A percentile compares a stretch with the other conserved stretches of the same genome.
phyloP scores from a whole-genome alignment of 345 rosid genomes.

The Eucalyptus viminalis region DNA sequence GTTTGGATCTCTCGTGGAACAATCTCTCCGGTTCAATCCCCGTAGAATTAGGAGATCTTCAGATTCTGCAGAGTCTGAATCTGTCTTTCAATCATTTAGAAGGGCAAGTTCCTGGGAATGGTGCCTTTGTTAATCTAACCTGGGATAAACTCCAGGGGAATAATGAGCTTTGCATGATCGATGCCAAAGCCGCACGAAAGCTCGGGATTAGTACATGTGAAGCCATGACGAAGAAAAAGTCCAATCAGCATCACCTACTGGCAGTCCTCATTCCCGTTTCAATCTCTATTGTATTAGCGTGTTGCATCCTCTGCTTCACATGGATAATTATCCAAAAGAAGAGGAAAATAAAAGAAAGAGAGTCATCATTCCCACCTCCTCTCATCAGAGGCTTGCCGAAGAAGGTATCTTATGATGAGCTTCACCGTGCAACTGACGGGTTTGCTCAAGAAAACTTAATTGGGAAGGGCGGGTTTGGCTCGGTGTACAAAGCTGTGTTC shows the following conservation, averaged over 20 bases:
- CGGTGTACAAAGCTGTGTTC: not conserved
- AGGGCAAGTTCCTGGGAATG: not conserved
- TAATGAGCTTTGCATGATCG: not conserved
- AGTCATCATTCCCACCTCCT: not conserved
- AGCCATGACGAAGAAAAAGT: not conserved
- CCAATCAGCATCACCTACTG: not conserved
- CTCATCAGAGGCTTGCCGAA: not conserved
- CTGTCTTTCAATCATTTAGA: constrained; percentile 6
- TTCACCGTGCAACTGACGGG: not conserved
- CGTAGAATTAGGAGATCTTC: not conserved
- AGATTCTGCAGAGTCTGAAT: not conserved
- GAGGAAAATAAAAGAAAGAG: not conserved
- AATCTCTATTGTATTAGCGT: not conserved
- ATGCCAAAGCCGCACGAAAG: not conserved
- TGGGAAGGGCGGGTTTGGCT: constrained; percentile 1
- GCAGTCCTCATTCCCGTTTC: not conserved
- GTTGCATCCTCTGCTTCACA: not conserved
- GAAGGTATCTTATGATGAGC: not conserved
- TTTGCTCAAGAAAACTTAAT: not conserved
- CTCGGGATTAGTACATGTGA: not conserved
- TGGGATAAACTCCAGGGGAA: not conserved
- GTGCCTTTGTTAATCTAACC: not conserved
- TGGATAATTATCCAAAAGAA: not conserved
- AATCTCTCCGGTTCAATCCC: not conserved
- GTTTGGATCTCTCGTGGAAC: constrained; percentile 4